A percentile compares a stretch with the other conserved stretches of the same genome.
Evolutionary conservation across 805 yeast genomes (phyloP).

Genomic region (Pichia heedii): DNA sequence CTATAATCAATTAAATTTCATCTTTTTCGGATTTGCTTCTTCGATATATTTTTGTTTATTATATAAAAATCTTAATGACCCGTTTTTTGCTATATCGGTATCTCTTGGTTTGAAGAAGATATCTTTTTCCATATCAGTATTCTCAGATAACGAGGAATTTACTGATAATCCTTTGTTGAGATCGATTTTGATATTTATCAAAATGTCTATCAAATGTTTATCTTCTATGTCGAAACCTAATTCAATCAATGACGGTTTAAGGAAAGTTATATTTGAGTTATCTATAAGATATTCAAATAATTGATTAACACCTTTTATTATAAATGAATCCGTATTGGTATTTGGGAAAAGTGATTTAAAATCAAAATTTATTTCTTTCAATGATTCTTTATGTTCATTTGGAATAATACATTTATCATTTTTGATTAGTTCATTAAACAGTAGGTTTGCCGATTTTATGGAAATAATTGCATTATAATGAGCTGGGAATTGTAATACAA

Average conservation of each 20-base stretch:
- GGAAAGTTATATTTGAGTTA: constrained; percentile 19
- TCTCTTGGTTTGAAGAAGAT: constrained; percentile 23
- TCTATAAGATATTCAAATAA: constrained; percentile 26
- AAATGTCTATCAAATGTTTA: constrained; percentile 19
- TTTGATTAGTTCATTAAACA: constrained; percentile 19
- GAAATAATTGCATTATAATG: constrained; percentile 68
- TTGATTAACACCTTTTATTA: constrained; percentile 18
- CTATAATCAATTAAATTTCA: neutral
- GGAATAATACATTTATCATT: constrained; percentile 5
- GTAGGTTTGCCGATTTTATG: constrained; percentile 42
- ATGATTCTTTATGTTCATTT: constrained; percentile 2
- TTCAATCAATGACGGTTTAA: constrained; percentile 16
- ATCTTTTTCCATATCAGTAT: constrained; percentile 15
- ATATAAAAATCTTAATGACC: constrained; percentile 27
- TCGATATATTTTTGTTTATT: constrained; percentile 20
- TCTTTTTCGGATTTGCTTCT: constrained; percentile 18
- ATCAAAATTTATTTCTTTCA: constrained; percentile 6
- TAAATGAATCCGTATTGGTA: constrained; percentile 2
- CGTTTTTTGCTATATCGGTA: constrained; percentile 23
- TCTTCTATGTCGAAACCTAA: constrained; percentile 10
- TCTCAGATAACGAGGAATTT: neutral
- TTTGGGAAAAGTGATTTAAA: constrained; percentile 5
- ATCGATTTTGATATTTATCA: constrained; percentile 26
- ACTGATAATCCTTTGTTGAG: constrained; percentile 10
- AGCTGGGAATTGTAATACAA: constrained; percentile 61